Conservation (phyloP, 495 filamentous ascomycete genomes). For the Ascodesmis nigricans region DNA sequence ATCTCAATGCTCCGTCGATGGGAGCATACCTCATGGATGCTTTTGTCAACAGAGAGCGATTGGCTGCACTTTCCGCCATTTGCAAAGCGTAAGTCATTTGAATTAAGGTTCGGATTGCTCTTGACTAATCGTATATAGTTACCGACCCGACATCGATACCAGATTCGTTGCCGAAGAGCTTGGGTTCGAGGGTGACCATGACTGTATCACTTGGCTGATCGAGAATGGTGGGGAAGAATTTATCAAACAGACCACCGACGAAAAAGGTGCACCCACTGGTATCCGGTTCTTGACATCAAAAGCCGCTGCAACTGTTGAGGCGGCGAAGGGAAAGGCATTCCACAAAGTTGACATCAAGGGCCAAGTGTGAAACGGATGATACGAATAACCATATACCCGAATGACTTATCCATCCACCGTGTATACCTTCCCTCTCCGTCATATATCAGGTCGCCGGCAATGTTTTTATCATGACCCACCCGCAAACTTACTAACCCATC, state of each 20-base stretch:
- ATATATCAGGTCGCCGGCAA: too few species aligned
- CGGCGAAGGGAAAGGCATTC: slow-evolving; percentile 47
- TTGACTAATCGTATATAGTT: slow-evolving; percentile 42
- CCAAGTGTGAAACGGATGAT: slow-evolving; percentile 46
- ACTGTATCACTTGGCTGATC: slow-evolving; percentile 70
- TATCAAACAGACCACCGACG: slow-evolving; percentile 54
- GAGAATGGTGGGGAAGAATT: slow-evolving; percentile 50
- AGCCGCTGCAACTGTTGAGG: slow-evolving; percentile 50
- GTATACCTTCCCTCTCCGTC: too few species aligned
- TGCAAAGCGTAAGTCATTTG: slow-evolving; percentile 94
- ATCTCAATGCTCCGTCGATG: slow-evolving; percentile 89
- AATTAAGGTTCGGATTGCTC: background rate
- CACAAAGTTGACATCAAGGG: slow-evolving; percentile 86
- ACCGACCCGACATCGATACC: slow-evolving; percentile 70
- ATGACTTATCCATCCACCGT: too few species aligned
- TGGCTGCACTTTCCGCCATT: slow-evolving; percentile 69
- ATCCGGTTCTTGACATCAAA: slow-evolving; percentile 58
- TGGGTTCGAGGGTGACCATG: slow-evolving; percentile 78
- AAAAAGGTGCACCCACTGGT: slow-evolving; percentile 21
- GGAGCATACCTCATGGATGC: slow-evolving; percentile 96
- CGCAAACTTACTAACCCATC: too few species aligned
- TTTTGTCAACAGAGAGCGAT: slow-evolving; percentile 84
- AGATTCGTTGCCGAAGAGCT: slow-evolving; percentile 90
- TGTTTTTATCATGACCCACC: too few species aligned
- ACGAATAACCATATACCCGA: too few species aligned